phyloP scores from a whole-genome alignment of 2,329 filamentous ascomycete species.

The Xylaria hypoxylon region DNA sequence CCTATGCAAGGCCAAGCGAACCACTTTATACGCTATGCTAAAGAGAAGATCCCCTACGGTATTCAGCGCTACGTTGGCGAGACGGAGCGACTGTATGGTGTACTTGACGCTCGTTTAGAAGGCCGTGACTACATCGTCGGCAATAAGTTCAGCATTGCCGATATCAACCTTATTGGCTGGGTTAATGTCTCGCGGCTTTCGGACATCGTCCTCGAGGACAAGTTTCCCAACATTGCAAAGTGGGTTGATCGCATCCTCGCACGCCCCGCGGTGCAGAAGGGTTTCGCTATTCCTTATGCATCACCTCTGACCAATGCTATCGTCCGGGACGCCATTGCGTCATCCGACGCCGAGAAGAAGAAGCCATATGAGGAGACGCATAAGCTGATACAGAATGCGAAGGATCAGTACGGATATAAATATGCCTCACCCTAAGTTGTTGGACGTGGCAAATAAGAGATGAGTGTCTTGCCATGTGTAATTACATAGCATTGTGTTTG shows the following conservation, averaged over 20 bases:
- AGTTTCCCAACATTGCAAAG: conserved; percentile 73
- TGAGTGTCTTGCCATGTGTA: neutral
- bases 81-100: conserved; percentile 77
- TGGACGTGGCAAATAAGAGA: neutral
- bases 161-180: conserved; percentile 81
- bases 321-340: conserved; percentile 56
- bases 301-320: conserved; percentile 55
- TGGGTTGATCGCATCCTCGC: conserved; percentile 74
- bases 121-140: conserved; percentile 66
- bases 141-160: conserved; percentile 73
- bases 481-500: neutral
- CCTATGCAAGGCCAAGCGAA: conserved; percentile 80
- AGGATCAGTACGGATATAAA: conserved; percentile 62
- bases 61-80: conserved; percentile 82
- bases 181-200: conserved; percentile 67
- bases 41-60: conserved; percentile 76
- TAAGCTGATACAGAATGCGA: conserved; percentile 54
- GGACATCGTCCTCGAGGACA: conserved; percentile 67
- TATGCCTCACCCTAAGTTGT: conserved; percentile 56
- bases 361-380: conserved; percentile 55
- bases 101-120: conserved; percentile 74
- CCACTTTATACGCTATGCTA: conserved; percentile 76
- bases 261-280: conserved; percentile 72
- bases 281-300: conserved; percentile 69
- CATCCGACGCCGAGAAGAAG: conserved; percentile 61